These are phyloP conservation scores for Russula compacta DNA, from an alignment of 768 basidiomycete genomes.

Conservation along the genomic window DNA sequence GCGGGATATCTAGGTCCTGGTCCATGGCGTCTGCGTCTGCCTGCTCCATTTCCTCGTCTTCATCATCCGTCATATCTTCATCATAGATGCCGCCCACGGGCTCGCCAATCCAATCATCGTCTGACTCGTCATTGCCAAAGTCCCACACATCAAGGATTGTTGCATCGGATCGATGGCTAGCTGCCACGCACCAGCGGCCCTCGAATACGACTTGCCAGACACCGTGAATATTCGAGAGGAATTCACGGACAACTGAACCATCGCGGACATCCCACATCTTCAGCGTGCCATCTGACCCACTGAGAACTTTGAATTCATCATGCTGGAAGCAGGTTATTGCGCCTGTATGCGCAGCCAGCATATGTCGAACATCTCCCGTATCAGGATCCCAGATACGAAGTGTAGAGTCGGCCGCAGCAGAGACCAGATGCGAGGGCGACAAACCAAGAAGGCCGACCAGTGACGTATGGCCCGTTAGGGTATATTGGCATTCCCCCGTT, in stretches of 20 bases:
- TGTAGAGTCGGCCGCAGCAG: constrained; percentile 93
- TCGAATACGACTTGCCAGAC: constrained; percentile 99
- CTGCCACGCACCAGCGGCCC: constrained; percentile 90
- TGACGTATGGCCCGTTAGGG: constrained; percentile 85
- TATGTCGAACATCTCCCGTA: constrained; percentile 68
- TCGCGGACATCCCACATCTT: constrained; percentile 97
- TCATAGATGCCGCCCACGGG: constrained; percentile 69
- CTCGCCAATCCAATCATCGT: constrained; percentile 79
- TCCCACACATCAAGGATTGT: constrained; percentile 89
- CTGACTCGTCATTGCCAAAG: constrained; percentile 57
- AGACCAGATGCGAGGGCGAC: constrained; percentile 85
- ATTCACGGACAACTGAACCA: constrained; percentile 76
- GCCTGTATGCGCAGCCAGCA: constrained; percentile 84
- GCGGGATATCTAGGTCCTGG: constrained; percentile 40
- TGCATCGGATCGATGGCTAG: constrained; percentile 69
- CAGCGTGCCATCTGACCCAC: constrained; percentile 89
- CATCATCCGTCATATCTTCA: constrained; percentile 47
- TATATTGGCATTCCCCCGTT: constrained; percentile 71
- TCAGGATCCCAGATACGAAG: constrained; percentile 92
- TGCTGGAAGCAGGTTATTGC: constrained; percentile 99
- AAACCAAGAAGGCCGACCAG: constrained; percentile 89
- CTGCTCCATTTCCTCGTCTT: constrained; percentile 44
- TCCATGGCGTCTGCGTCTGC: constrained; percentile 67
- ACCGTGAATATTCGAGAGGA: constrained; percentile 84
- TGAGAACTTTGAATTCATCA: constrained; percentile 94